Evolutionary conservation across 371 early-diverging fungal species (phyloP), one percentile per base, ranked within the genome.

Genomic region (Lichtheimia ornata): DNA sequence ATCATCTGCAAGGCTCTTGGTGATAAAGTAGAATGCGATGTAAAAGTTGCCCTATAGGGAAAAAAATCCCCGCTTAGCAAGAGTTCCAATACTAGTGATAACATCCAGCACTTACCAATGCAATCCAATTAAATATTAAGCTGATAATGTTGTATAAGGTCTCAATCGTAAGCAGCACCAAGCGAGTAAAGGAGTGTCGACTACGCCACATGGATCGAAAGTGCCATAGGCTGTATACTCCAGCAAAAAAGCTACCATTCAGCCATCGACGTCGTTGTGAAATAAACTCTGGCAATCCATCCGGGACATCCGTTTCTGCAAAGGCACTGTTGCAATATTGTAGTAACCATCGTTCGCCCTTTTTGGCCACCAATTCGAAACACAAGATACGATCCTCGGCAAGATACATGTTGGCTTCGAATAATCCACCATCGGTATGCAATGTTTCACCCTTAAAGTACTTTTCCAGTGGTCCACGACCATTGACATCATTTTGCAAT

Each of bases 1-100:
- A 5, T 76, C 74, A 55, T 79, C 71, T 7, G 79, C 67, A 50
- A 86, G 67, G 22, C 84, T 80, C 58, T 84, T 81, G 57, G 86
- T 84, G 40, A 96, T 81, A 76, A 95, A 94, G 74, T 81, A 90
- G 77, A 93, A 96, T 0, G 92, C 87, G 56, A 96, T 80, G 70
- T 91, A 95, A 73, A 95, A 90, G 73, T 92, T 93, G 20, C 78
- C 86, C 86, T 87, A 70, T 6, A 20, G 40, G 41, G 17, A 35
- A 5, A 27, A 20, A 45, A 51, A 17, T 14, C 0, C 11, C 4
- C 0, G 35, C 1, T 35, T 9, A 35, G 2, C 22, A 22, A 22
- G 22, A 1, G 22, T 22, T 22, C 22, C 22, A 22, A 22, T 22
- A 1, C 22, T 22, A 22, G 22, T 22, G 22, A 11, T 35, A 35